A percentile compares a stretch with the other conserved stretches of the same genome.
Evolutionary conservation across 495 filamentous ascomycete genomes (phyloP).

Genomic region (Penicillium coprophilum): DNA sequence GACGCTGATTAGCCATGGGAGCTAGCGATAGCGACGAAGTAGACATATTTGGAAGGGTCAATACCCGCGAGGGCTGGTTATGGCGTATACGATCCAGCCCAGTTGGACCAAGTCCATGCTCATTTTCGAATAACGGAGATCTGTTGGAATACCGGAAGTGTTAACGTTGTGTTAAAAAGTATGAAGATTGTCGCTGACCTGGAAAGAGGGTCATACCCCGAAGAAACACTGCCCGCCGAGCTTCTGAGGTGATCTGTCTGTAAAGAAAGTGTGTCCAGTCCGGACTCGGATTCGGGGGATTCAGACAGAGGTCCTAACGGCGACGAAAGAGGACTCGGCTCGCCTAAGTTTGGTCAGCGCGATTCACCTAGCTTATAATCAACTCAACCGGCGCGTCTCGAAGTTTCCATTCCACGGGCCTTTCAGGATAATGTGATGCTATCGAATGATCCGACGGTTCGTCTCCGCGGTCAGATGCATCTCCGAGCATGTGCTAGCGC

Average conservation of each 20-base stretch:
- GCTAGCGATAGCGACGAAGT: slow-evolving; percentile 63
- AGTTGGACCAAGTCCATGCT: slow-evolving; percentile 63
- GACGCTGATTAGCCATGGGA: slow-evolving; percentile 49
- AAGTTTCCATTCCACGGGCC: slow-evolving; percentile 8
- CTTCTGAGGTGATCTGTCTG: slow-evolving; percentile 42
- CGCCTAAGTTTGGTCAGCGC: slow-evolving; percentile 36
- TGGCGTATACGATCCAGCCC: slow-evolving; percentile 93
- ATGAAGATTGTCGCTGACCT: slow-evolving; percentile 37
- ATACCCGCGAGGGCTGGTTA: slow-evolving; percentile 64
- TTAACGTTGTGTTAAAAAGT: slow-evolving; percentile 52
- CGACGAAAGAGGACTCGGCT: slow-evolving; percentile 50
- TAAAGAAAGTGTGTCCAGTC: slow-evolving; percentile 59
- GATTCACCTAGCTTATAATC: slow-evolving; percentile 9
- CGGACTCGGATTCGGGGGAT: slow-evolving; percentile 42
- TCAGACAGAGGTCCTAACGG: slow-evolving; percentile 44
- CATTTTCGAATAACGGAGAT: slow-evolving; percentile 61
- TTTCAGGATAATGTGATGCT: slow-evolving; percentile 9
- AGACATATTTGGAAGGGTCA: slow-evolving; percentile 66
- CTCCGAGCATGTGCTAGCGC: slow-evolving; percentile 13
- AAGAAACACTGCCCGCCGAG: slow-evolving; percentile 43
- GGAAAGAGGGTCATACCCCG: slow-evolving; percentile 45
- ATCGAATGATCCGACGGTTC: slow-evolving; percentile 13
- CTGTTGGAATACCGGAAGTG: slow-evolving; percentile 47
- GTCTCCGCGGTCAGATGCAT: slow-evolving; percentile 23
- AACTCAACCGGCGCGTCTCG: slow-evolving; percentile 15